These are phyloP conservation scores for Glaciozyma martinii DNA, from an alignment of 768 basidiomycete genomes.

Conservation along the genomic window DNA sequence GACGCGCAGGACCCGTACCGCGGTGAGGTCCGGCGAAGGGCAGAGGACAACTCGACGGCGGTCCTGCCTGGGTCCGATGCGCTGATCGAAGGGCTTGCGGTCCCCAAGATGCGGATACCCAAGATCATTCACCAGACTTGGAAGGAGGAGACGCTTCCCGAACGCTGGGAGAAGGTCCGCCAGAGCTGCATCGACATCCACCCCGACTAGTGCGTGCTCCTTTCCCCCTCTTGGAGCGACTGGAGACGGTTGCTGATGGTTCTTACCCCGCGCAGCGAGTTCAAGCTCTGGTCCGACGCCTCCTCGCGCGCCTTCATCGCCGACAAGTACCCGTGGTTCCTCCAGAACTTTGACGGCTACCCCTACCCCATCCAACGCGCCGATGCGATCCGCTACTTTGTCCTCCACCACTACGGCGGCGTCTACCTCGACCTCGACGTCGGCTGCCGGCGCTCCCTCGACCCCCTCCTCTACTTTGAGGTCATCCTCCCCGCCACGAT, in stretches of 20 bases:
- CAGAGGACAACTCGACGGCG: slow-evolving; percentile 6
- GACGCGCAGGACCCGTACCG: slow-evolving; percentile 11
- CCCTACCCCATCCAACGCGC: slow-evolving; percentile 51
- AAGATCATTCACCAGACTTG: slow-evolving; percentile 96
- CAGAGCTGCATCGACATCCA: slow-evolving; percentile 81
- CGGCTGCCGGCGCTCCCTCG: slow-evolving; percentile 76
- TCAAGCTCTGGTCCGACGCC: slow-evolving; percentile 95
- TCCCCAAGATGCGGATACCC: slow-evolving; percentile 49
- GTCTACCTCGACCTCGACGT: slow-evolving; percentile 95
- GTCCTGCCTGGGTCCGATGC: background rate
- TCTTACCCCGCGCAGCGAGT: slow-evolving; percentile 54
- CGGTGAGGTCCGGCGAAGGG: slow-evolving; percentile 16
- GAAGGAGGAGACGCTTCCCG: slow-evolving; percentile 81
- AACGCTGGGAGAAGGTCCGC: slow-evolving; percentile 69
- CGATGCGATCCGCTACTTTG: slow-evolving; percentile 95
- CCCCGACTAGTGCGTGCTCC: slow-evolving; percentile 77
- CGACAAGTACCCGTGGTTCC: slow-evolving; percentile 78
- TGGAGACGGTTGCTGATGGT: background rate
- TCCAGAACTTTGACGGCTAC: slow-evolving; percentile 88
- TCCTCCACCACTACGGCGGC: slow-evolving; percentile 90
- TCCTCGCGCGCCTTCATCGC: slow-evolving; percentile 82
- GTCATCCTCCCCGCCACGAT: slow-evolving; percentile 88
- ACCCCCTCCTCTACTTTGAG: slow-evolving; percentile 73
- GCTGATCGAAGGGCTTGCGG: background rate
- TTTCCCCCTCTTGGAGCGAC: background rate